Evolutionary conservation across 805 yeast genomes (phyloP), one percentile per base, ranked within the genome.

Genomic region (Candida tallmaniae): DNA sequence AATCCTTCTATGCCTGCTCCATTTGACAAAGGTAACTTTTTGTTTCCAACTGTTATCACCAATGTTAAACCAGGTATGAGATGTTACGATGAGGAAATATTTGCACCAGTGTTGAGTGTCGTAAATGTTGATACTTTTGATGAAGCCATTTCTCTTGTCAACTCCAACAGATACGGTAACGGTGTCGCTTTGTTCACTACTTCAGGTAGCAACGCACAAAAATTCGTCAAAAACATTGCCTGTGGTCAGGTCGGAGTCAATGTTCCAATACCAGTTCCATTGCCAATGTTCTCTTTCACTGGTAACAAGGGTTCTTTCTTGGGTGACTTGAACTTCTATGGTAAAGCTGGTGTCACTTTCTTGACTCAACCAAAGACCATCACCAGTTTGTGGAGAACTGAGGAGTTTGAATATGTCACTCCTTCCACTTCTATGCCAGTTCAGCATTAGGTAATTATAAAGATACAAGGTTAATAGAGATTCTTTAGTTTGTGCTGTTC

Each of bases 201-300:
- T 22, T 75, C 82, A 1, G 89, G 89, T 9, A 64, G 82, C 15
- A 65, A 74, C n/a, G 83, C 84, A 4, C 81, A 79, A 57, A 75
- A 76, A 53, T 81, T 82, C 66, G 79, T 73, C 54, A 76, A 70
- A 59, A 70, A 76, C 44, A 74, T 80, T 42, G 83, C 79, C 39
- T 77, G 80, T 36, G 89, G 89, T 21, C 88, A 81, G 59, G 83
- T 81, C 32, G 89, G 89, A 36, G 69, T 81, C 47, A 81, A 81
- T 49, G 86, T 81, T 23, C 88, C 89, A 11, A 82, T 81, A 41
- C 89, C 89, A 4, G 89, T 81, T 13, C 89, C 89, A 32, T 64
- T 82, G 55, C 88, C 89, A 40, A 78, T 82, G 84, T 81, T 81
- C 59, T 78, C 85, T 3, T 81, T 81, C 65, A 82, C 89, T 9